Conservation (phyloP, 768 basidiomycete species). For the Tricholoma hemisulphureum region DNA sequence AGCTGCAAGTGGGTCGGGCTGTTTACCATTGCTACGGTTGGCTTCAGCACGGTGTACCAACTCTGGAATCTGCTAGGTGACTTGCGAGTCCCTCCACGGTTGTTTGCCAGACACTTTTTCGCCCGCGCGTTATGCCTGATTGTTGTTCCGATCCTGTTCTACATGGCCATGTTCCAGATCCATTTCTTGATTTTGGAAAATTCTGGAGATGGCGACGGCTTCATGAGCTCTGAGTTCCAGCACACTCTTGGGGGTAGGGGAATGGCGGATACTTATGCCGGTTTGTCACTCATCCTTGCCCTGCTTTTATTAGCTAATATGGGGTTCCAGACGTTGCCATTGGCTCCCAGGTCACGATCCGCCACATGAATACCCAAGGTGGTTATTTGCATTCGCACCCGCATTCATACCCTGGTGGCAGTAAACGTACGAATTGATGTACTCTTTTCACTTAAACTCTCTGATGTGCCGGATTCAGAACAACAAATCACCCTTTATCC, state of each 20-base stretch:
- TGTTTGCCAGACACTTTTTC: conserved; percentile 82
- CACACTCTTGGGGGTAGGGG: conserved; percentile 86
- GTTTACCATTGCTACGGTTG: conserved; percentile 95
- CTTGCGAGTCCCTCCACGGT: conserved; percentile 65
- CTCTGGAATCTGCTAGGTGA: conserved; percentile 92
- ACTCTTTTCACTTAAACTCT: neutral
- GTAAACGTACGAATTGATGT: conserved; percentile 59
- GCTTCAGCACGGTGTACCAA: conserved; percentile 78
- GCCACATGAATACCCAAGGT: conserved; percentile 95
- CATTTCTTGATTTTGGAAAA: conserved; percentile 88
- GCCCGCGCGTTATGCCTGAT: conserved; percentile 92
- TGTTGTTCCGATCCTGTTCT: conserved; percentile 78
- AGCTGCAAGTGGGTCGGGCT: conserved; percentile 99
- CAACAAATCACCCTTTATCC: conserved; percentile 99
- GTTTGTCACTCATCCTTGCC: conserved; percentile 33
- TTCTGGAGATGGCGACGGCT: conserved; percentile 96
- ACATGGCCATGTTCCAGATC: conserved; percentile 96
- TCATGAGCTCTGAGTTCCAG: conserved; percentile 99
- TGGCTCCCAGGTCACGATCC: conserved; percentile 79
- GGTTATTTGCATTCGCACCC: conserved; percentile 97
- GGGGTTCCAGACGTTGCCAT: conserved; percentile 67
- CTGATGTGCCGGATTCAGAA: conserved; percentile 46
- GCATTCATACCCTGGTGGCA: conserved; percentile 87
- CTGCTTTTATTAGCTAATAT: neutral
- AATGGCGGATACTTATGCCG: conserved; percentile 92